These are phyloP conservation scores for Afroboletus lepidellus DNA, from an alignment of 1,284 basidiomycete species.

Conservation along the genomic window DNA sequence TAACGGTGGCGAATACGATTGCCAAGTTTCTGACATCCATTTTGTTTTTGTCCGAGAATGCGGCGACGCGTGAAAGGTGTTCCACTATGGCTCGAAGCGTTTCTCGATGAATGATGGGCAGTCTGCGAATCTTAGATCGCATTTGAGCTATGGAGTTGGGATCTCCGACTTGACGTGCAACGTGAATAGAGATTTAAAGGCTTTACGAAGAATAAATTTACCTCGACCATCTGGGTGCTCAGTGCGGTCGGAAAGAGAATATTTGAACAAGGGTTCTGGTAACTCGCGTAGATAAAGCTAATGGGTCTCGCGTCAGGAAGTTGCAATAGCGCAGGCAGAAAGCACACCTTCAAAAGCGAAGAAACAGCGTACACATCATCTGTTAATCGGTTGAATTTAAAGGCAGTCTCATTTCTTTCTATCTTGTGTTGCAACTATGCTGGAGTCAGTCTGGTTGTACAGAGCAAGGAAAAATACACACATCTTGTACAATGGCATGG, in stretches of 20 bases:
- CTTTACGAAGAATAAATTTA: slow-evolving; percentile 32
- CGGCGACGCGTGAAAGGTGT: slow-evolving; percentile 80
- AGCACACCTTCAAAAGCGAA: slow-evolving; percentile 82
- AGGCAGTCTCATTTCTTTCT: slow-evolving; percentile 86
- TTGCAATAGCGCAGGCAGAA: not conserved
- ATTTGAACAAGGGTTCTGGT: slow-evolving; percentile 90
- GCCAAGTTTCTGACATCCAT: slow-evolving; percentile 93
- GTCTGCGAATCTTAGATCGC: slow-evolving; percentile 77
- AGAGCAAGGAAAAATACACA: slow-evolving; percentile 34
- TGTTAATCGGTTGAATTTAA: slow-evolving; percentile 70
- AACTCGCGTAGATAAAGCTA: slow-evolving; percentile 88
- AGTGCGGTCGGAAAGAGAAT: slow-evolving; percentile 79
- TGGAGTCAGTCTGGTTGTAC: slow-evolving; percentile 9
- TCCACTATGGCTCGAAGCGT: slow-evolving; percentile 87
- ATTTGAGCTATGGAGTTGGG: slow-evolving; percentile 71
- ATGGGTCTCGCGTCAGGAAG: slow-evolving; percentile 12
- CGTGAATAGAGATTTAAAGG: slow-evolving; percentile 6
- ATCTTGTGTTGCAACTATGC: slow-evolving; percentile 80
- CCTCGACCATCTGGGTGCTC: slow-evolving; percentile 79
- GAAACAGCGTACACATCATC: slow-evolving; percentile 92
- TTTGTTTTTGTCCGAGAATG: slow-evolving; percentile 77
- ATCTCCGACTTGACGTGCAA: slow-evolving; percentile 53
- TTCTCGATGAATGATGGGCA: slow-evolving; percentile 86
- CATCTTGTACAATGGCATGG: slow-evolving; percentile 81
- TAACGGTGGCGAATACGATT: slow-evolving; percentile 81